Evolutionary conservation across 192 early-diverging fungal species (phyloP).

Genomic region (Spizellomyces sp.): DNA sequence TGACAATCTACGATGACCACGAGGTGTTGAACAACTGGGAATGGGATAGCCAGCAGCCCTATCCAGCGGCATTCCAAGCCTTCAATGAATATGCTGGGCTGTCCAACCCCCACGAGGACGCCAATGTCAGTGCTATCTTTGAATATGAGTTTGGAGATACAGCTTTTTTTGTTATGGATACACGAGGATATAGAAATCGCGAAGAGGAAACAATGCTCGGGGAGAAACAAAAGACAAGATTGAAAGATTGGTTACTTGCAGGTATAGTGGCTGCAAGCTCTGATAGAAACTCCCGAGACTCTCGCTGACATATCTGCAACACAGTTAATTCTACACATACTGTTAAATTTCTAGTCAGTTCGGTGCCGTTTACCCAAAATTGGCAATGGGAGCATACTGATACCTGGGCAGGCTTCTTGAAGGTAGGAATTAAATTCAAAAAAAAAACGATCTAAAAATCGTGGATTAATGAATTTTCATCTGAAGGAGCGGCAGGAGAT

Average conservation of each 20-base stretch:
- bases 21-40: conserved; percentile 37
- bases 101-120: conserved; percentile 31
- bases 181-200: conserved; percentile 21
- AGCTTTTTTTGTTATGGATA: conserved; percentile 39
- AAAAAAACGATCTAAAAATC: not conserved
- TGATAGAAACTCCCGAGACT: not conserved
- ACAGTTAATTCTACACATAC: conserved; percentile 27
- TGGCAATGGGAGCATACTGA: conserved; percentile 28
- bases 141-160: conserved; percentile 32
- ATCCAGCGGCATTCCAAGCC: conserved; percentile 33
- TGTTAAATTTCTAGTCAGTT: conserved; percentile 33
- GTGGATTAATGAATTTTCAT: not conserved
- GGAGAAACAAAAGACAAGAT: conserved; percentile 20
- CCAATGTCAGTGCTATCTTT: conserved; percentile 27
- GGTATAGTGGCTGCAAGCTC: conserved; percentile 5
- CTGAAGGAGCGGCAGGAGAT: conserved; percentile 34
- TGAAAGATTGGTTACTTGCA: conserved; percentile 32
- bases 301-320: too few species aligned
- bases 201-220: conserved; percentile 30
- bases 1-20: conserved; percentile 39
- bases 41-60: conserved; percentile 14
- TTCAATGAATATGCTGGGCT: conserved; percentile 37
- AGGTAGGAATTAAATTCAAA: not conserved
- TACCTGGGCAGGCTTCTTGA: conserved; percentile 30
- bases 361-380: conserved; percentile 36